Evolutionary conservation across 2,329 filamentous ascomycete genomes (phyloP).

Genomic region (Mycosphaerella arachidis): DNA sequence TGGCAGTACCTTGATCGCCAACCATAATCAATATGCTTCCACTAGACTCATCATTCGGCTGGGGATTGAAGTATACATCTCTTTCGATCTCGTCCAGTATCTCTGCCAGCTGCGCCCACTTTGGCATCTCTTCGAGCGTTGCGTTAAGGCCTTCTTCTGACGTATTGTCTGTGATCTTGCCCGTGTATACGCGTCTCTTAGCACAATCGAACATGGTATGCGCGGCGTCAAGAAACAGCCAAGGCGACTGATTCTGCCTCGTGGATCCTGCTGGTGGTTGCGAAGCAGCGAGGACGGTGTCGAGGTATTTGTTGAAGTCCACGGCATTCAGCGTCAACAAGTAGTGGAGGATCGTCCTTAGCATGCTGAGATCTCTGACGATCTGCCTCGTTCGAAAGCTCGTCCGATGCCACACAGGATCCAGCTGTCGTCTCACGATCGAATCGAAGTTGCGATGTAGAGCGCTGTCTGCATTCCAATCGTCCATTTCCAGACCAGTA

Average conservation of each 20-base stretch:
- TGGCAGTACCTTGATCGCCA: conserved; percentile 76
- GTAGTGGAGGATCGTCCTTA: conserved; percentile 74
- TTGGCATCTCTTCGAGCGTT: conserved; percentile 88
- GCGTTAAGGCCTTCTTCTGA: conserved; percentile 61
- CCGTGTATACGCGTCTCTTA: conserved; percentile 79
- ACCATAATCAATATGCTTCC: conserved; percentile 97
- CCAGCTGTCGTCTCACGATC: conserved; percentile 80
- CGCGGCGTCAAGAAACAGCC: conserved; percentile 92
- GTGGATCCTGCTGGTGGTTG: conserved; percentile 83
- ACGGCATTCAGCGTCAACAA: conserved; percentile 85
- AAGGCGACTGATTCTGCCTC: conserved; percentile 84
- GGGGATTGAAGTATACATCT: conserved; percentile 79
- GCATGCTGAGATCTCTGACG: conserved; percentile 77
- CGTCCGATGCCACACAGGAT: conserved; percentile 95
- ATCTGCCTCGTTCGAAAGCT: conserved; percentile 95
- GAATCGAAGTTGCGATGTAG: conserved; percentile 88
- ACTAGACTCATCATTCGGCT: conserved; percentile 74
- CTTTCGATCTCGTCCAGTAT: conserved; percentile 89
- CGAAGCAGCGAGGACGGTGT: conserved; percentile 88
- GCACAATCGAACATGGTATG: conserved; percentile 91
- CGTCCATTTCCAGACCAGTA: conserved; percentile 86
- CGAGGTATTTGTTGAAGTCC: conserved; percentile 85
- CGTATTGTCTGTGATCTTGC: conserved; percentile 57
- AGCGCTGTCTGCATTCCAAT: conserved; percentile 93
- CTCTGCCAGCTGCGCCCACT: conserved; percentile 86